Evolutionary conservation across 2,329 filamentous ascomycete species (phyloP).

Genomic region (Aureobasidium sp.): DNA sequence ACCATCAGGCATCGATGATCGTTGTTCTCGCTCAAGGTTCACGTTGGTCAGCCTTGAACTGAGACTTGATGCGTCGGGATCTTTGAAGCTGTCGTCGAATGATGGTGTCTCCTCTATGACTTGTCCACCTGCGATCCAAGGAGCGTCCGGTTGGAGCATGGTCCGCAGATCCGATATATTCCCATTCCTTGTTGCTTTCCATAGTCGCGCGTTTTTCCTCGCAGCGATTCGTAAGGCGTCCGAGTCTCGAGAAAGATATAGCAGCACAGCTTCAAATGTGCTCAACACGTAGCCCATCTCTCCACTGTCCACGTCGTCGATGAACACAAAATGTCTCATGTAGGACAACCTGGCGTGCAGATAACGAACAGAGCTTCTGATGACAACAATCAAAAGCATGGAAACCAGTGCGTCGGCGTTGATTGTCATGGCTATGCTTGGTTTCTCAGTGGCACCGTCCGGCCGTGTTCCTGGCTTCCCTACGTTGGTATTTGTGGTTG

Average conservation of each 20-base stretch:
- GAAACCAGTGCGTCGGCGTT: conserved; percentile 93
- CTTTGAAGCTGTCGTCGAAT: not conserved
- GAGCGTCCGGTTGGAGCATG: conserved; percentile 63
- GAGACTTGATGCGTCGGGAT: not conserved
- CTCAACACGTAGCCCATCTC: conserved; percentile 95
- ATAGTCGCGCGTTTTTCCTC: conserved; percentile 74
- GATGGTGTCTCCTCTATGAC: conserved; percentile 14
- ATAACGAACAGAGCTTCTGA: conserved; percentile 79
- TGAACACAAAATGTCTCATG: conserved; percentile 95
- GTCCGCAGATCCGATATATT: conserved; percentile 66
- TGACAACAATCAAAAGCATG: conserved; percentile 82
- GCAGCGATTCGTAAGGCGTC: conserved; percentile 76
- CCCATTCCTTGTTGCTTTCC: conserved; percentile 78
- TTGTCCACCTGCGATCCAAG: conserved; percentile 9
- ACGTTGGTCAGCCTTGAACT: not conserved
- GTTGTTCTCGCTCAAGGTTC: conserved; percentile 4
- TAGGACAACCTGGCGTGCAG: conserved; percentile 86
- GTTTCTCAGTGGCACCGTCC: conserved; percentile 42
- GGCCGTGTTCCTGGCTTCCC: conserved; percentile 29
- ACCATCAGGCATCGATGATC: not conserved
- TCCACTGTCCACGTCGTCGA: conserved; percentile 92
- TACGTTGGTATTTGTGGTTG: conserved; percentile 31
- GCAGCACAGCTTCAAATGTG: conserved; percentile 88
- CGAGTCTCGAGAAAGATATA: conserved; percentile 79
- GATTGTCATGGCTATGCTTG: conserved; percentile 53